Conservation (phyloP, 108 stramenopile genomes). For the Cylindrotheca closterium region DNA sequence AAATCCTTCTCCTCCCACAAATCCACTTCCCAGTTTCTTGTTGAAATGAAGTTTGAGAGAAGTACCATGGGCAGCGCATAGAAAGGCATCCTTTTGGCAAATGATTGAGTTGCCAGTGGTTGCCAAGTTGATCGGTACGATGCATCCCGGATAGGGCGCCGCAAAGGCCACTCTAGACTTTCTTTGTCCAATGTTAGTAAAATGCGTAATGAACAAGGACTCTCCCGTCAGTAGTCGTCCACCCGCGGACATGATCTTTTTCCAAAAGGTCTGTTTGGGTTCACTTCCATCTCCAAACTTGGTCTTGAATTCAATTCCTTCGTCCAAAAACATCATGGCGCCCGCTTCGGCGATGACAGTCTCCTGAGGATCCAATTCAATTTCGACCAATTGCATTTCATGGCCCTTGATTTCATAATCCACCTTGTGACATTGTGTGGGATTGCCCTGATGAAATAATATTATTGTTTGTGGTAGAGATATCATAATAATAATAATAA, state of each 20-base stretch:
- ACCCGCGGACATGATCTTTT: constrained; percentile 45
- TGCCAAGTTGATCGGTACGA: constrained; percentile 57
- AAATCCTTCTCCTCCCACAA: constrained; percentile 91
- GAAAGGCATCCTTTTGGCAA: constrained; percentile 80
- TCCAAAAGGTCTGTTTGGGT: constrained; percentile 29
- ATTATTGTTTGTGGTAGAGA: neutral
- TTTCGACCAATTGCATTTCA: constrained; percentile 32
- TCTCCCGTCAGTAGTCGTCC: constrained; percentile 72
- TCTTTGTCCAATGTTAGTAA: constrained; percentile 55
- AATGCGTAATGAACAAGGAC: constrained; percentile 74
- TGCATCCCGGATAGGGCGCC: constrained; percentile 69
- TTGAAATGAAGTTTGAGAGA: constrained; percentile 72
- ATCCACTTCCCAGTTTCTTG: constrained; percentile 60
- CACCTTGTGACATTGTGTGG: constrained; percentile 26
- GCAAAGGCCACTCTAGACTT: constrained; percentile 65
- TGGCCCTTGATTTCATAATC: constrained; percentile 40
- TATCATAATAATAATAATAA: neutral
- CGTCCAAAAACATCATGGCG: constrained; percentile 79
- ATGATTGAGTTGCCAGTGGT: constrained; percentile 53
- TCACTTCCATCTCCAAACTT: constrained; percentile 62
- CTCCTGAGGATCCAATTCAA: constrained; percentile 51
- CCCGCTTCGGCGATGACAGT: constrained; percentile 75
- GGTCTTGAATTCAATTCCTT: constrained; percentile 74
- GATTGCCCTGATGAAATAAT: constrained; percentile 13
- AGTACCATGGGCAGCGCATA: constrained; percentile 64